A percentile compares a stretch with the other conserved stretches of the same genome.
phyloP scores from a whole-genome alignment of 345 rosid species.

The Erysimum cheiranthoides region DNA sequence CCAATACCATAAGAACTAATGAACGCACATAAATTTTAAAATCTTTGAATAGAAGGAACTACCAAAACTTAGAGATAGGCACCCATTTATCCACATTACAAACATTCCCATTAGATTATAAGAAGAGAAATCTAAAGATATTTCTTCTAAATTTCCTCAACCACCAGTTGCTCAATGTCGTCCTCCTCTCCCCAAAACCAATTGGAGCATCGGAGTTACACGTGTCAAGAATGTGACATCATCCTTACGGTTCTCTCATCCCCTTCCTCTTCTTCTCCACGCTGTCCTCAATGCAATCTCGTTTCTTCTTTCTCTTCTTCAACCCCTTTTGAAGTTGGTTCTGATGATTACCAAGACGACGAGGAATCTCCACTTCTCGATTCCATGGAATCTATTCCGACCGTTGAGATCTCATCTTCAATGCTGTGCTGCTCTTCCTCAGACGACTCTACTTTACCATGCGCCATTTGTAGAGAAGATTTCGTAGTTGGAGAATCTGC shows the following conservation, averaged over 20 bases:
- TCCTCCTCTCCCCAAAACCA: slow-evolving; percentile 11
- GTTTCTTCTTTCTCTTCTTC: slow-evolving; percentile 14
- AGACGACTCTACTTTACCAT: slow-evolving; percentile 34
- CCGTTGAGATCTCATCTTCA: slow-evolving; percentile 46
- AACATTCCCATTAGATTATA: background rate
- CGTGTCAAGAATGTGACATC: slow-evolving; percentile 55
- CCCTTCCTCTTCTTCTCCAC: slow-evolving; percentile 2
- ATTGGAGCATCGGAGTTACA: slow-evolving; percentile 39
- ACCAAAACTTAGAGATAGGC: background rate
- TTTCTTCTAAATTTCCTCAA: slow-evolving; percentile 13
- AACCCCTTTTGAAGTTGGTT: background rate
- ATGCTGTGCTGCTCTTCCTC: slow-evolving; percentile 14
- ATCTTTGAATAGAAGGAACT: background rate
- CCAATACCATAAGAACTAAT: background rate
- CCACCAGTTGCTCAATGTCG: slow-evolving; percentile 30
- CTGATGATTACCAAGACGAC: slow-evolving; percentile 32
- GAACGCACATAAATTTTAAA: background rate
- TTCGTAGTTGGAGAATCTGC: slow-evolving; percentile 44
- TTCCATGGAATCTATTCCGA: slow-evolving; percentile 24
- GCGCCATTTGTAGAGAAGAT: slow-evolving; percentile 55
- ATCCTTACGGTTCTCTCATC: slow-evolving; percentile 43
- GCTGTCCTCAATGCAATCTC: slow-evolving; percentile 48
- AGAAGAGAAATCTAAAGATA: background rate
- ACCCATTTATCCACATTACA: background rate
- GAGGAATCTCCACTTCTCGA: slow-evolving; percentile 40